Base-by-base conservation (phyloP, 2,329 filamentous ascomycete genomes). In the Tolypocladium album region DNA sequence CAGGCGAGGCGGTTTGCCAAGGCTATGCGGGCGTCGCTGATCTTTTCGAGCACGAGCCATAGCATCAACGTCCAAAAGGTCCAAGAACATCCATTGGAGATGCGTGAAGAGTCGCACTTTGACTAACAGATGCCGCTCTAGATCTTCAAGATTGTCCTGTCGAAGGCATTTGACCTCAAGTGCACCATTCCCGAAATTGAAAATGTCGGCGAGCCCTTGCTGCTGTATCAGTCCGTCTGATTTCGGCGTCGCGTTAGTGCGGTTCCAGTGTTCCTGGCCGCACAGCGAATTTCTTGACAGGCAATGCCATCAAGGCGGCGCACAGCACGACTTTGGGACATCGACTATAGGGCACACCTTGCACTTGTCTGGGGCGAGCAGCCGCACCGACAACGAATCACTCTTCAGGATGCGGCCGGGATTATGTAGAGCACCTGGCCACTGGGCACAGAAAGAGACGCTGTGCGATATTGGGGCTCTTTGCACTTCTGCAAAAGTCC, bases 101-200 rank as follows among this genome's bases (percentile, higher is more conserved):
- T 17, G 17, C n/a, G 13, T 45, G 38, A 7, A 1, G 20, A 27
- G 6, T 15, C 22, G 13, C 11, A 39, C 22, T 11, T 3, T 24
- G 22, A 57, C 61, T 61, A 45, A 65, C 57, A 56, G 42, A 61
- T 24, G 2, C 11, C 15, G 17, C 12, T 9, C 2, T 68, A 97
- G 93, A 99, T 99, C 71, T 99, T 99, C 85, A 99, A 99, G 76
- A 99, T 99, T 68, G 94, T 99, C 61, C 83, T 99, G 31, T 96
- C 93, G 64, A 99, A 99, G 77, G 94, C 94, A 2, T 99, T 99
- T 72, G 94, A 99, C 74, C 83, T 99, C 61, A 97, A 97, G 75
- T 99, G 94, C 80, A 99, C 94, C 38, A 97, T 99, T 71, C 94
- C 94, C 56, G 94, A 99, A 76, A 97, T 99, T 75, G 93, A 97